Base-by-base conservation (phyloP, 257 asterid species). In the Henckelia pumila region DNA sequence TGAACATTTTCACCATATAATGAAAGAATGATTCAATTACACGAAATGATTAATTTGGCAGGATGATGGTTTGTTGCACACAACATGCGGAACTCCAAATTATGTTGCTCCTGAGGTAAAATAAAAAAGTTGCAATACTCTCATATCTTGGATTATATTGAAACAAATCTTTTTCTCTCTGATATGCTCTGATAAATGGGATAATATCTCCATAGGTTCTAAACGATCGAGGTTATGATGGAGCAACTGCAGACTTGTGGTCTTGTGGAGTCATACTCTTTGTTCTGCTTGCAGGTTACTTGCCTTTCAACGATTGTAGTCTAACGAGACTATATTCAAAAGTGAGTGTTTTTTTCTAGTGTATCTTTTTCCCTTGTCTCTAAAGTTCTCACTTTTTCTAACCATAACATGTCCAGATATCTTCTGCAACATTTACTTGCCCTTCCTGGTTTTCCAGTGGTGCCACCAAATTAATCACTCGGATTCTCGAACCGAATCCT, bases 51-150 rank as follows among this genome's bases (percentile, higher is more conserved):
- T 72, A 64, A 69, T 68, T 71, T 58, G 19, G 6, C 65, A 60
- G 65, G 65, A 60, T 60, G 98, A 92, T 67, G 98, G 97, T 57
- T 79, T 92, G 84, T 82, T 92, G 72, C 98, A 92, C 72, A 92
- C 47, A 7, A 6, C 47, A 2, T 60, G 65, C n/a, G 65, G 65
- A 29, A 60, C 65, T 60, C 65, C 65, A 30, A 60, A 60, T 35
- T 60, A 60, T 60, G 65, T 60, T 60, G 65, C 65, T 60, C 65
- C 65, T 6, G 65, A 60, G 65, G 65, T 60, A 60, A 33, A 28
- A 61, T 37, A 21, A 20, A 1, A 5, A 16, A 3, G 3, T 57
- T 52, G 21, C 59, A 26, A 8, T 55, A 8, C 55, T 67, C 57
- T 28, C 49, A 44, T 44, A 11, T 49, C 28, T 40, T 60, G 53